Evolutionary conservation across 345 rosid species (phyloP), one percentile per base, ranked within the genome.

Genomic region (Salix brachista): DNA sequence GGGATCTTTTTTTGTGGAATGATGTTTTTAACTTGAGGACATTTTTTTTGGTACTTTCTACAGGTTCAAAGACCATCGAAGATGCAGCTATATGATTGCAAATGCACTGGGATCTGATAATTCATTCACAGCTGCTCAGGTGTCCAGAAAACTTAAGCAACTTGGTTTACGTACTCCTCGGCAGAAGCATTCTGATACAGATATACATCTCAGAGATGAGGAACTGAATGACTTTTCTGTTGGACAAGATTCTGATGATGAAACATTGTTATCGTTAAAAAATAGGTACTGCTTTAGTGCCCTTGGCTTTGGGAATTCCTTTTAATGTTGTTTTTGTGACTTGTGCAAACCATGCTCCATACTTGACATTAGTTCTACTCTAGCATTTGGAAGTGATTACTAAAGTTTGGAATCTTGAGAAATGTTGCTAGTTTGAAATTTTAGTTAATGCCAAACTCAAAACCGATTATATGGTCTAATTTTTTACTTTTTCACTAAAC

Each of bases 121-220:
- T 64, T 74, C 69, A 44, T 87, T 86, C 75, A 88, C 96, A 23
- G 84, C 91, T 80, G 91, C 94, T 23, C 96, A 96, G 83, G 79
- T 96, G 80, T 86, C 96, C 46, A 90, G 91, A 72, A 88, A 89
- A 78, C 87, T 95, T 65, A 93, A 89, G 86, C 97, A 93, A 87
- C 94, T 96, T 41, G 97, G 96, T 65, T 79, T 95, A 65, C 80
- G 25, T 75, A 81, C 80, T 78, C 88, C 89, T 67, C 80, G 39
- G 69, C 76, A 74, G 69, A 87, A 86, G 82, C 86, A 54, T 72
- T 76, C 86, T 54, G 28, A 88, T 81, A 85, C 77, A 26, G 70
- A 74, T 78, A 74, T 81, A 85, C 82, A 76, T 78, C 72, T 86
- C 81, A 85, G 88, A 80, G 92, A 92, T 50, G 89, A 88, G 76